Evolutionary conservation across 2,329 filamentous ascomycete species (phyloP), one percentile per base, ranked within the genome.

Genomic region (Xylaria sp.): DNA sequence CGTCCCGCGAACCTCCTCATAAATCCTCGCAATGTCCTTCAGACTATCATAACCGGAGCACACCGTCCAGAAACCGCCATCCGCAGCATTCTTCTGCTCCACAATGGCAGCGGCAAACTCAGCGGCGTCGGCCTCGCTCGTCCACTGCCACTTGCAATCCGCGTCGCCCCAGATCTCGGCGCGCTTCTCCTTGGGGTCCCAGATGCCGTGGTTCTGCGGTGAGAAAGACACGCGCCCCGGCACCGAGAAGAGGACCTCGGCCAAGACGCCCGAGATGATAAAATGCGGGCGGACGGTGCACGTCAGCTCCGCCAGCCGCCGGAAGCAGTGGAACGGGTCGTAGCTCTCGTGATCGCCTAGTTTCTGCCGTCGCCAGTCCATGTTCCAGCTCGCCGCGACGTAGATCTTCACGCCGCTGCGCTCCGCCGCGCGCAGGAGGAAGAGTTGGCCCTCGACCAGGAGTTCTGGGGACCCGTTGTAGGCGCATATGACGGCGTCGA

Each of bases 371-470:
- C 67, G 70, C 69, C 65, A 73, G 62, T 72, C 69, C 23, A 57
- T 56, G 52, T 62, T 74, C 73, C 69, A 74, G 50, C 54, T 66
- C 44, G 69, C 62, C 23, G 69, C n/a, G n/a, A 72, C 67, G 48
- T 69, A 73, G 48, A 69, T 52, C 12, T 58, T 78, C 59, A 81
- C 72, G 0, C 76, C 74, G 5, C 80, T 80, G 5, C 78, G 73
- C 69, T 81, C 81, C 1, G 78, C 78, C 2, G 80, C 80, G 7
- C 78, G 73, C 1, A 82, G 71, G 0, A 82, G 78, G 13, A 80
- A 65, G 2, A 82, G 73, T 28, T 81, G 76, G 2, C 74, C 79
- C 15, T 81, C 81, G 13, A 82, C 66, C 7, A 65, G 63, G 3
- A 78, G 66, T 44, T 76, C 52, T 2, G 79, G 76, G 8, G 50